phyloP scores from a whole-genome alignment of 2,329 filamentous ascomycete genomes.

The Sporothrix pseudoabietina region DNA sequence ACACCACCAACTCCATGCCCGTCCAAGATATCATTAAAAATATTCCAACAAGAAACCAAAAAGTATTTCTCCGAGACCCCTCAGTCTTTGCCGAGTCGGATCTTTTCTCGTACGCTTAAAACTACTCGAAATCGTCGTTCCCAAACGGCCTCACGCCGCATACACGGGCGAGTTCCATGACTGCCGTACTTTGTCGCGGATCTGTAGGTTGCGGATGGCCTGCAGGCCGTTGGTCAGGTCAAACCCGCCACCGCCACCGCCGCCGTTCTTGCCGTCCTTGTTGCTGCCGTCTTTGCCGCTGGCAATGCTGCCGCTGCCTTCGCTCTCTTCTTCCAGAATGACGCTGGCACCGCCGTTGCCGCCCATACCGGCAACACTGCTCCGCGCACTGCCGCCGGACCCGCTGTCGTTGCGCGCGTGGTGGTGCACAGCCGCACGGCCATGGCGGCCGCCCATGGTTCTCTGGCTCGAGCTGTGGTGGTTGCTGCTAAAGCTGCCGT shows the following conservation, averaged over 20 bases:
- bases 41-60: background rate
- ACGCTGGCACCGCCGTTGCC: constrained; percentile 20
- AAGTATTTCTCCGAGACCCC: background rate
- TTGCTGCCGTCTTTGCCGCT: constrained; percentile 15
- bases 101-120: background rate
- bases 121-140: too few relatives aligned
- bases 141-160: constrained; percentile 35
- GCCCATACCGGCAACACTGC: constrained; percentile 33
- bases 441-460: constrained; percentile 5
- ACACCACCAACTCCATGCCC: constrained; percentile 26
- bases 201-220: constrained; percentile 39
- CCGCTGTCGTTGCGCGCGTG: constrained; percentile 38
- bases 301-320: constrained; percentile 30
- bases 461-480: constrained; percentile 26
- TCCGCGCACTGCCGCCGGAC: constrained; percentile 27
- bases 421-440: constrained; percentile 31
- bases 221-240: constrained; percentile 37
- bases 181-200: constrained; percentile 42
- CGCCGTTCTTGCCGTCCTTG: constrained; percentile 1
- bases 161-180: constrained; percentile 48
- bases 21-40: constrained; percentile 16
- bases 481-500: constrained; percentile 2
- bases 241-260: constrained; percentile 12
- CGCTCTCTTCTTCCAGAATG: constrained; percentile 30
- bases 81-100: background rate